Base-by-base conservation (phyloP, 1,139 yeast species). In the Candida tetrigidarum region DNA sequence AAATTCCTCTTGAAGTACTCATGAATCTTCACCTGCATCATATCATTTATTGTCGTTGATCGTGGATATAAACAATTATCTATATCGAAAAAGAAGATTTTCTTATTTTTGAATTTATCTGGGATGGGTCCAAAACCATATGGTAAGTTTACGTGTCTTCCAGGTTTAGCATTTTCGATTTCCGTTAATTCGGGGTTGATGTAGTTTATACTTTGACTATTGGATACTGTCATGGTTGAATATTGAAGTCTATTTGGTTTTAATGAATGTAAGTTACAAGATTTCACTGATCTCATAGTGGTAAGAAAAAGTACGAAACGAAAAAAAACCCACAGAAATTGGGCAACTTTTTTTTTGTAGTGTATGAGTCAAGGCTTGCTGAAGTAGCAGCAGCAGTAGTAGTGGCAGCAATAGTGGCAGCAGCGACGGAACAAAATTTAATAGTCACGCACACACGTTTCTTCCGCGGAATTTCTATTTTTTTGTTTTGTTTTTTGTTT, bases 11-110 rank as follows among this genome's bases (percentile, higher is more conserved):
- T 86, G 69, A 93, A 89, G 66, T 86, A 93, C 39, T 84, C 72
- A 56, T 88, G 95, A 54, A 93, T 93, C 54, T 85, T 84, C 22
- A 78, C 82, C 58, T 86, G 96, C 97, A 92, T 93, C 68, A 89
- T 63, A 54, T 87, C 95, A 57, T 87, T 96, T 54, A 93, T 87
- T 60, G 75, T 73, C 29, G 89, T 81, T 1, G 90, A 81, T 52
- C 91, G 71, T 43, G 79, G 77, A 64, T 93, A 93, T 36, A 93
- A 76, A 58, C 96, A 89, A 64, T 93, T 93, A 66, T 93, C 98
- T 43, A 92, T 89, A 62, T 92, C 99, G 57, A 92, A 93, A 64
- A 82, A 90, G 66, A 92, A 87, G 37, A 89, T 85, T 47, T 62
- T 64, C 43, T 67, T 67, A 55, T 69, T 69, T 14, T 54, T 35